Conservation (phyloP, 495 filamentous ascomycete genomes). For the Neurospora sp. region DNA sequence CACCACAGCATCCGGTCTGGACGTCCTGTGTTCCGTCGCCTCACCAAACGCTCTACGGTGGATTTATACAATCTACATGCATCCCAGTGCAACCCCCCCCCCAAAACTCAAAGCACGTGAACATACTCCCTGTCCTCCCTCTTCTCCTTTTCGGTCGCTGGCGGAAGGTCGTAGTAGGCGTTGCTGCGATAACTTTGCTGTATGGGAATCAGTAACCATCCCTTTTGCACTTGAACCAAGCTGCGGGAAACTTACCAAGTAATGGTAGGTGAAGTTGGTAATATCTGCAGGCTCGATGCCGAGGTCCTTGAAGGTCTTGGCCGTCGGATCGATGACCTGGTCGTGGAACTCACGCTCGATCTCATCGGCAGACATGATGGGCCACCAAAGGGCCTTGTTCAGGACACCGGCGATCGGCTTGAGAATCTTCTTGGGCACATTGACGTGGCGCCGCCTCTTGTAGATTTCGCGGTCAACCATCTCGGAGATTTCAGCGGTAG, state of each 20-base stretch:
- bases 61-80: not conserved
- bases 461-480: slow-evolving; percentile 86
- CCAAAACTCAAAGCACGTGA: slow-evolving; percentile 52
- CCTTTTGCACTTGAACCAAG: not conserved
- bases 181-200: slow-evolving; percentile 78
- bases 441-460: slow-evolving; percentile 83
- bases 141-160: slow-evolving; percentile 87
- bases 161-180: slow-evolving; percentile 82
- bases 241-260: slow-evolving; percentile 58
- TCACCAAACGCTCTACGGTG: not conserved
- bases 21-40: not conserved
- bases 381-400: slow-evolving; percentile 83
- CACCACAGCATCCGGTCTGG: not conserved
- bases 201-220: slow-evolving; percentile 15
- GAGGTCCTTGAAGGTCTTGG: slow-evolving; percentile 93
- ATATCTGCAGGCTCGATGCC: slow-evolving; percentile 79
- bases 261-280: slow-evolving; percentile 74
- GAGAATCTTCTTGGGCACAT: slow-evolving; percentile 70
- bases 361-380: slow-evolving; percentile 68
- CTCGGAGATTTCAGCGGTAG: slow-evolving; percentile 72
- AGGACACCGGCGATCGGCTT: slow-evolving; percentile 61
- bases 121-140: slow-evolving; percentile 92
- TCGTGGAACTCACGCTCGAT: slow-evolving; percentile 91
- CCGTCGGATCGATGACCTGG: slow-evolving; percentile 78
- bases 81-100: not conserved